A percentile compares a stretch with the other conserved stretches of the same genome.
phyloP scores from a whole-genome alignment of 176 grass and related monocot species.

The Triticum monococcum region DNA sequence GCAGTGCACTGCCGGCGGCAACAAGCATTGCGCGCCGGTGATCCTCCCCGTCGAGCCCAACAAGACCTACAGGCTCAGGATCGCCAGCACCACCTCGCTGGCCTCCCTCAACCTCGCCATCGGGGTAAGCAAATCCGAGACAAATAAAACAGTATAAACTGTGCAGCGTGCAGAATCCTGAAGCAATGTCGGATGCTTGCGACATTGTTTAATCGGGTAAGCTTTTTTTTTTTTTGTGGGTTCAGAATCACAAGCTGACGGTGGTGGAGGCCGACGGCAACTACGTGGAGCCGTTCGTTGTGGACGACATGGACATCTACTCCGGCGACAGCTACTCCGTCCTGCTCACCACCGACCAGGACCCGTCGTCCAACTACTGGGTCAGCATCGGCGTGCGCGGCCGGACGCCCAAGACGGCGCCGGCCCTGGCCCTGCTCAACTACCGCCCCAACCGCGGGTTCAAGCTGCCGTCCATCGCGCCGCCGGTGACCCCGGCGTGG shows the following conservation, averaged over 20 bases:
- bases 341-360: constrained; percentile 66
- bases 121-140: constrained; percentile 42
- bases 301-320: constrained; percentile 89
- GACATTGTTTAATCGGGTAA: not conserved
- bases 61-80: constrained; percentile 77
- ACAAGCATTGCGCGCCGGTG: constrained; percentile 51
- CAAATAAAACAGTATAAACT: not conserved
- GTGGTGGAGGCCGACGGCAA: constrained; percentile 92
- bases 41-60: constrained; percentile 54
- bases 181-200: not conserved
- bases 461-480: constrained; percentile 38
- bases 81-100: constrained; percentile 83
- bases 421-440: constrained; percentile 69
- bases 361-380: constrained; percentile 78
- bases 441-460: constrained; percentile 55
- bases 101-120: constrained; percentile 77
- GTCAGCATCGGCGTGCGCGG: constrained; percentile 68
- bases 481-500: constrained; percentile 62
- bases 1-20: constrained; percentile 42
- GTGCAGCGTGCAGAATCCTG: not conserved
- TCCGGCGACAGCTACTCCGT: constrained; percentile 92
- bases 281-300: constrained; percentile 68
- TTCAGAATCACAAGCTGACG: constrained; percentile 77
- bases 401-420: constrained; percentile 51
- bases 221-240: not conserved